These are phyloP conservation scores for Fusarium anthophilum DNA, from an alignment of 2,329 filamentous ascomycete genomes.

Conservation along the genomic window DNA sequence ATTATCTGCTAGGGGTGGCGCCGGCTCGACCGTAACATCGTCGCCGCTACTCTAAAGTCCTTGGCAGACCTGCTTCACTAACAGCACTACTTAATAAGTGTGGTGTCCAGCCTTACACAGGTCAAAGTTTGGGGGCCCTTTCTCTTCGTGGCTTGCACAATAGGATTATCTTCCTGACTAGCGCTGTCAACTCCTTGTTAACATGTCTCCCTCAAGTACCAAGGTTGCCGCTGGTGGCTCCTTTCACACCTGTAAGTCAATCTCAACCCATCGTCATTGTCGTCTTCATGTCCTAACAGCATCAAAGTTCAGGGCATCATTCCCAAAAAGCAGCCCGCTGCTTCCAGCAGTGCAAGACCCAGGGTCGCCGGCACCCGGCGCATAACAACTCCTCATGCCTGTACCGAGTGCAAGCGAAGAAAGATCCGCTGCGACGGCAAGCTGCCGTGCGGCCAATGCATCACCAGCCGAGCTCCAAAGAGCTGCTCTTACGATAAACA, in stretches of 20 bases:
- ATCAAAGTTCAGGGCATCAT: slow-evolving; percentile 62
- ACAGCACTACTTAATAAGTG: slow-evolving; percentile 33
- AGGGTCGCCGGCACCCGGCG: slow-evolving; percentile 55
- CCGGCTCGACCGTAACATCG: slow-evolving; percentile 22
- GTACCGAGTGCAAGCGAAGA: slow-evolving; percentile 79
- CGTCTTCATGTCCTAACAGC: slow-evolving; percentile 8
- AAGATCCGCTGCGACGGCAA: slow-evolving; percentile 88
- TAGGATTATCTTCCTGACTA: slow-evolving; percentile 20
- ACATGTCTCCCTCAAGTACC: slow-evolving; percentile 55
- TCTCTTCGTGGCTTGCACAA: slow-evolving; percentile 22
- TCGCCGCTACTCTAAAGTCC: slow-evolving; percentile 11
- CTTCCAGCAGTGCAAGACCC: slow-evolving; percentile 49
- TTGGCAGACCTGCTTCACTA: slow-evolving; percentile 28
- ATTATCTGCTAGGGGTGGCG: slow-evolving; percentile 23
- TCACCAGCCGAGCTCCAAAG: slow-evolving; percentile 82
- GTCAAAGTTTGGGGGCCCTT: slow-evolving; percentile 28
- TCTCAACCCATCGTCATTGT: neutral
- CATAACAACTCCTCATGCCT: slow-evolving; percentile 70
- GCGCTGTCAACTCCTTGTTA: slow-evolving; percentile 21
- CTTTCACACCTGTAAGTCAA: slow-evolving; percentile 44
- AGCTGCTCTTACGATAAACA: slow-evolving; percentile 85
- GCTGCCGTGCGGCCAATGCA: slow-evolving; percentile 83
- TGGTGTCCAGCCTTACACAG: slow-evolving; percentile 26
- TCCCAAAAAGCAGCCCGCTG: slow-evolving; percentile 57
- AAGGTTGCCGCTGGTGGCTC: slow-evolving; percentile 54